Base-by-base conservation (phyloP, 768 basidiomycete genomes). In the Calvatia gigantea region DNA sequence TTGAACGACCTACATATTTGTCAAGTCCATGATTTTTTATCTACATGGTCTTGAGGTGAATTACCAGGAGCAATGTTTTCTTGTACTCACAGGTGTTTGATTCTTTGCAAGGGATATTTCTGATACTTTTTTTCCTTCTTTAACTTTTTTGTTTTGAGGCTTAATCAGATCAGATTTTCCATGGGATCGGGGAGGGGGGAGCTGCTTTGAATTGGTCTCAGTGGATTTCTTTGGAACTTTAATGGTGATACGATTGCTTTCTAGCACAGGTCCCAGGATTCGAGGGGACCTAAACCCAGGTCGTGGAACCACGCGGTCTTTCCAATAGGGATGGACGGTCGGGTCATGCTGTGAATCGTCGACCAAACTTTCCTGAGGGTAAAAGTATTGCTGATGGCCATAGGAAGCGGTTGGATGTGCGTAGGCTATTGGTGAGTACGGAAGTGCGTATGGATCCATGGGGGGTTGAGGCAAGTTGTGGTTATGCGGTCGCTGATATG, bases 1-100 rank as follows among this genome's bases (percentile, higher is more conserved):
- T 12, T 17, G 7, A 4, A 19, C 17, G 23, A 60, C 72, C 28
- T 58, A 77, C 76, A 69, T 77, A 79, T 74, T 73, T 76, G 65
- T 79, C 76, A 48, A 79, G 68, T 56, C 52, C 52, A 19, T 54
- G 52, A 12, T 54, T 54, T 33, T 19, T 33, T 32, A 19, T 19
- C 41, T 54, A 15, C 1, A 28, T 19, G 19, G 31, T 17, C 11
- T n/a, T 23, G 43, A 23, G n/a, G 19, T 21, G 12, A 27, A 25
- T 35, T 8, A 8, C 33, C 15, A n/a, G 32, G 15, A 27, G 17
- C 8, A 8, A 9, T 27, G 25, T 14, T 12, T 21, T 25, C 14
- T 17, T 12, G 9, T 12, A 45, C 42, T 54, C 35, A 33, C 43
- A 11, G 29, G 11, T 11, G 23, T 32, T 1, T 31, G 32, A 6